Evolutionary conservation across 2,329 filamentous ascomycete genomes (phyloP).

Genomic region (Neonectria coccinea): DNA sequence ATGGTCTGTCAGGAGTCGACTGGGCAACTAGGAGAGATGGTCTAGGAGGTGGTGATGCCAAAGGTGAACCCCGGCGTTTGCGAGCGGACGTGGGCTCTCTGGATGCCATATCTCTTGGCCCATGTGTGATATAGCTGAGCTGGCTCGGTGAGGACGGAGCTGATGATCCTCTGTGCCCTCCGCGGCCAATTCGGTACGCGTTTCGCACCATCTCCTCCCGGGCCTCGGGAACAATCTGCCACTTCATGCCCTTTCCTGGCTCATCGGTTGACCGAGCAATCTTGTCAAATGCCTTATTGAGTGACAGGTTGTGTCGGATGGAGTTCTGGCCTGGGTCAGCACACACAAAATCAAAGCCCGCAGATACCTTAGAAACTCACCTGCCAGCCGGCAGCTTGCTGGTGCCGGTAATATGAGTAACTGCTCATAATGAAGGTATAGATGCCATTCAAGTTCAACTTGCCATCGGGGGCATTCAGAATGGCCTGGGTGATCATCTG

Average conservation of each 20-base stretch:
- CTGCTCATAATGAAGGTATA: conserved; percentile 92
- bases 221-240: conserved; percentile 88
- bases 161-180: conserved; percentile 75
- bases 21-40: conserved; percentile 63
- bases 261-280: conserved; percentile 92
- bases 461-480: conserved; percentile 85
- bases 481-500: conserved; percentile 98
- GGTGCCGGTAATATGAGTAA: conserved; percentile 93
- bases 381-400: conserved; percentile 86
- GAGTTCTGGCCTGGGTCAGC: conserved; percentile 74
- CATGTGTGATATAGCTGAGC: conserved; percentile 70
- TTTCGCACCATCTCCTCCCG: conserved; percentile 90
- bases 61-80: conserved; percentile 68
- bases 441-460: conserved; percentile 90
- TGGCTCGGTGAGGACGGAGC: conserved; percentile 76
- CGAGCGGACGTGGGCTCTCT: conserved; percentile 64
- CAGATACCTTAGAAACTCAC: conserved; percentile 58
- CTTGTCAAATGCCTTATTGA: conserved; percentile 96
- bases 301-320: conserved; percentile 93
- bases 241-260: conserved; percentile 99
- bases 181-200: conserved; percentile 69
- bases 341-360: neutral
- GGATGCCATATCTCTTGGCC: conserved; percentile 66
- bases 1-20: conserved; percentile 68
- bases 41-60: conserved; percentile 66